Base-by-base conservation (phyloP, 495 filamentous ascomycete species). In the Daldinia loculata region DNA sequence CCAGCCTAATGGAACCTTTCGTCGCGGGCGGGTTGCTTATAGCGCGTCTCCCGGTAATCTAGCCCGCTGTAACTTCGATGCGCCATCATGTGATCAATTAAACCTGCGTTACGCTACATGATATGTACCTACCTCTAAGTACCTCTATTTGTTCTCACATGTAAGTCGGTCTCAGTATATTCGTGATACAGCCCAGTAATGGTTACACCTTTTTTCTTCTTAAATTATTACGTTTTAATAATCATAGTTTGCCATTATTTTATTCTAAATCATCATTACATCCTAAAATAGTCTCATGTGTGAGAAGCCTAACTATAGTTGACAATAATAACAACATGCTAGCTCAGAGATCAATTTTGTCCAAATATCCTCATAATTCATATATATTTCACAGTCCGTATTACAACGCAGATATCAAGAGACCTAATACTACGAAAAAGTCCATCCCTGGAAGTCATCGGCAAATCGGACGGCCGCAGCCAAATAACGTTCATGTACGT, bases 381-480 rank as follows among this genome's bases (percentile, higher is more conserved):
- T 45, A 50, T 17, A 27, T 11, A 15, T 17, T 6, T 12, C 36
- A 63, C 27, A 39, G 4, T 1, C 26, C 22, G 6, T 24, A 57
- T 3, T 24, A 17, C 24, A 43, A 38, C 27, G 17, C 22, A 39
- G 15, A 17, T 17, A 14, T 41, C 4, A 27, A 50, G 11, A 12
- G 43, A n/a, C 19, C 8, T 0, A 51, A 15, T n/a, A 26, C 63
- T 30, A 68, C 45, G 65, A 76, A 61, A 69, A 72, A 17, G 61
- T 83, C 95, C 95, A 98, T 0, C 88, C 89, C 56, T 84, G 79
- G 77, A 97, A 97, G 59, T 91, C 92, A 60, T 91, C 88, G 0
- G 84, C 89, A 80, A 97, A 93, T 74, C 88, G 88, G 19, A 94
- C 87, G 2, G 93, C 94, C 12, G 92, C 89, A 74, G 88, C 91